Percentiles rank a stretch among this genome's conserved stretches.
Evolutionary conservation across 768 basidiomycete genomes (phyloP).

Genomic region (Auriscalpium orientale): DNA sequence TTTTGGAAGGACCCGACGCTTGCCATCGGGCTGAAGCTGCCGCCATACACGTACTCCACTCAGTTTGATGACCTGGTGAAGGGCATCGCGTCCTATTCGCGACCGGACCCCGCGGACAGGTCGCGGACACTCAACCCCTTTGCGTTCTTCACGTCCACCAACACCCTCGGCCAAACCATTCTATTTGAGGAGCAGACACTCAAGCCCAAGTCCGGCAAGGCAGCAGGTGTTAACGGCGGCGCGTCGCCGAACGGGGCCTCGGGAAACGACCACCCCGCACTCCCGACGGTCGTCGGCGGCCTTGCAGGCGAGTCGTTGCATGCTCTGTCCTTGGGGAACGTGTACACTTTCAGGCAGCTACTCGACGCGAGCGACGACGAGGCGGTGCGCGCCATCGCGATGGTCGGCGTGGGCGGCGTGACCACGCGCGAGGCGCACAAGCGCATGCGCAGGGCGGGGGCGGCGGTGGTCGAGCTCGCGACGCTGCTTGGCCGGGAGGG

Average conservation of each 20-base stretch:
- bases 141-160: constrained; percentile 15
- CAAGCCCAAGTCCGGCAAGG: neutral
- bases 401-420: constrained; percentile 84
- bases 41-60: constrained; percentile 11
- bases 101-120: constrained; percentile 7
- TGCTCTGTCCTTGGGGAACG: constrained; percentile 72
- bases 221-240: neutral
- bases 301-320: constrained; percentile 74
- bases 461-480: constrained; percentile 60
- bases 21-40: constrained; percentile 60
- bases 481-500: constrained; percentile 40
- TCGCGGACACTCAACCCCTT: constrained; percentile 8
- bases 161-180: constrained; percentile 13
- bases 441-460: constrained; percentile 73
- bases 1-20: constrained; percentile 44
- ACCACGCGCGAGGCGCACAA: constrained; percentile 47
- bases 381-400: constrained; percentile 39
- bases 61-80: constrained; percentile 11
- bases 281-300: constrained; percentile 62
- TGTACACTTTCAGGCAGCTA: constrained; percentile 49
- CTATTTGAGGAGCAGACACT: constrained; percentile 6
- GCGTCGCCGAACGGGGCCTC: constrained; percentile 1
- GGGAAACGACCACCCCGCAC: constrained; percentile 33
- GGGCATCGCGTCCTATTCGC: constrained; percentile 7
- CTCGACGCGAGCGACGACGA: constrained; percentile 35